Evolutionary conservation across 768 basidiomycete species (phyloP).

Genomic region (Russula sp.): DNA sequence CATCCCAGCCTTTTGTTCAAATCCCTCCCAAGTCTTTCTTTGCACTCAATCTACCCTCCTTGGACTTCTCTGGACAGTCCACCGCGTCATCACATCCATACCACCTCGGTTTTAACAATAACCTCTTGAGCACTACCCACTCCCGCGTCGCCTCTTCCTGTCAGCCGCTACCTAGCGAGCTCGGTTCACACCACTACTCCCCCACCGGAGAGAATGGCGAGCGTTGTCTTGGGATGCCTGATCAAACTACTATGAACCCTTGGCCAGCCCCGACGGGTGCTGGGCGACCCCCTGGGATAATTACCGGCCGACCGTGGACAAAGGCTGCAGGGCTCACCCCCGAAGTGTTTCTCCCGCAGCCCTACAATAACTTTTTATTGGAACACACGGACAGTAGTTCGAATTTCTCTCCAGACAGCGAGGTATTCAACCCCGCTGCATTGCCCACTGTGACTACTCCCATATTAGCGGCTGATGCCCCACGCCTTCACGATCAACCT

Average conservation of each 20-base stretch:
- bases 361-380: conserved; percentile 2
- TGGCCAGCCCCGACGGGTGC: conserved; percentile 2
- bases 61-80: neutral
- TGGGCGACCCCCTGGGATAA: neutral
- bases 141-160: neutral
- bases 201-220: neutral
- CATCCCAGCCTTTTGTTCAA: neutral
- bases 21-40: neutral
- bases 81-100: neutral
- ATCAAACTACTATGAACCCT: neutral
- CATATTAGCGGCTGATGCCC: conserved; percentile 1
- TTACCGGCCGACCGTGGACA: conserved; percentile 1
- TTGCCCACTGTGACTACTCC: conserved; percentile 1
- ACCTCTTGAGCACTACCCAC: neutral
- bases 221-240: neutral
- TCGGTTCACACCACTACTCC: neutral
- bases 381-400: neutral
- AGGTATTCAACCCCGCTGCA: neutral
- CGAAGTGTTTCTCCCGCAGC: conserved; percentile 3
- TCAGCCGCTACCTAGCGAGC: neutral
- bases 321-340: neutral
- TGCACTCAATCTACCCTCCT: neutral
- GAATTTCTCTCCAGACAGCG: conserved; percentile 1
- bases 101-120: conserved; percentile 1
- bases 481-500: neutral